Conservation (phyloP, 352 stramenopile species). For the Globisporangium cederbergense region DNA sequence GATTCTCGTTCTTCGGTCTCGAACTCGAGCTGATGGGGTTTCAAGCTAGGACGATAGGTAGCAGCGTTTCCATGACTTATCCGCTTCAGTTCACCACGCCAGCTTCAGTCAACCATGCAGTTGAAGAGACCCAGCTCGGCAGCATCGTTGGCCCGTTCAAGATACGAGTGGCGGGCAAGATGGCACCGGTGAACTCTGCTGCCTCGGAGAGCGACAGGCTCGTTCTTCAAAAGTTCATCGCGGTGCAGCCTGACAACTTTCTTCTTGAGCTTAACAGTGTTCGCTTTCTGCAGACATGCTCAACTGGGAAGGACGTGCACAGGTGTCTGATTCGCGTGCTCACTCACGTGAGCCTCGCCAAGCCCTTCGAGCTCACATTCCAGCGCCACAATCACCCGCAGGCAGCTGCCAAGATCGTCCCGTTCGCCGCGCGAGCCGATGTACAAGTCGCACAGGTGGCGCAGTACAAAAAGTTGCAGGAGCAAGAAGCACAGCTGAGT, state of each 20-base stretch:
- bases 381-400: conserved; percentile 52
- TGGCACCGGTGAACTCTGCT: conserved; percentile 7
- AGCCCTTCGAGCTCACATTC: conserved; percentile 48
- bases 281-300: conserved; percentile 26
- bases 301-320: conserved; percentile 30
- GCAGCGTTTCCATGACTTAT: not conserved
- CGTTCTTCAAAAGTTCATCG: conserved; percentile 32
- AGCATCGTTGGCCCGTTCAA: conserved; percentile 30
- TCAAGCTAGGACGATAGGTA: not conserved
- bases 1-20: conserved; percentile 39
- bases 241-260: conserved; percentile 39
- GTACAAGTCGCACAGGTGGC: conserved; percentile 49
- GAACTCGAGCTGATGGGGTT: conserved; percentile 38
- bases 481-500: conserved; percentile 30
- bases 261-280: conserved; percentile 50
- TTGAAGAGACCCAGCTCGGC: conserved; percentile 1
- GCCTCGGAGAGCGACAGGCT: conserved; percentile 18
- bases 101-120: not conserved
- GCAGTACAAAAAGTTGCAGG: conserved; percentile 35
- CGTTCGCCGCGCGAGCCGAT: conserved; percentile 51
- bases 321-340: conserved; percentile 26
- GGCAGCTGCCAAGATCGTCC: conserved; percentile 46
- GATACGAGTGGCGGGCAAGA: conserved; percentile 29
- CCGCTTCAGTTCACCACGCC: conserved; percentile 6
- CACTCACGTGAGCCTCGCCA: conserved; percentile 30